Evolutionary conservation across 805 yeast species (phyloP), one percentile per base, ranked within the genome.

Genomic region (Cyberlindnera xishuangbannaensis): DNA sequence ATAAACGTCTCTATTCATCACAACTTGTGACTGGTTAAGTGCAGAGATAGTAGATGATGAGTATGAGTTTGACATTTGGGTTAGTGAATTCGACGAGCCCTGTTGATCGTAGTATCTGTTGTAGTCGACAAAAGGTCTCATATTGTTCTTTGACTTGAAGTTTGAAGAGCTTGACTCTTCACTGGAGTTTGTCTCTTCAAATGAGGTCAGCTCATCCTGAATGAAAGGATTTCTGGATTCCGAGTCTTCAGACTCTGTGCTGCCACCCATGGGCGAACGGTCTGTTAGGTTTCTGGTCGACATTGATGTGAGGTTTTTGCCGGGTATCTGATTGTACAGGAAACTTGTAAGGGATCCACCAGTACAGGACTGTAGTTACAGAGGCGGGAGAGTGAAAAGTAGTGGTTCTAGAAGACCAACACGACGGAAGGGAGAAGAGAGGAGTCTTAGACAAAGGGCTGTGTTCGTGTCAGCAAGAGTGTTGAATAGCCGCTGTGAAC

Each of bases 31-130:
- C n/a, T 32, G 42, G 16, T 34, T 45, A 25, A 44, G 5, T 1
- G 36, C 50, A 6, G 53, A 45, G 7, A 48, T n/a, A 29, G 30
- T 47, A 14, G 56, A 44, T 6, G 55, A 48, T 2, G 56, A 50
- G 20, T 44, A 37, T 10, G 53, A 45, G 20, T 23, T 34, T 18
- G 33, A 25, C 7, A 23, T 25, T 15, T 35, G 45, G 11, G 28
- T 38, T 33, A 65, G 48, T 17, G 65, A 57, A 44, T 63, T 56
- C 14, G 67, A 50, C 3, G 69, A 64, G 15, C 64, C 65, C 34
- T 59, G 61, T 23, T 61, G 61, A 14, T 63, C 54, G 48, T 62
- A 65, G 47, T 64, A 65, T 1, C 67, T 69, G 18, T 60, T 56
- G 40, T 67, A 67, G 20, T 59, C 62, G 30, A 62, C 57, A 43